Evolutionary conservation across 345 rosid species (phyloP), one percentile per base, ranked within the genome.

Genomic region (Aethionema arabicum): DNA sequence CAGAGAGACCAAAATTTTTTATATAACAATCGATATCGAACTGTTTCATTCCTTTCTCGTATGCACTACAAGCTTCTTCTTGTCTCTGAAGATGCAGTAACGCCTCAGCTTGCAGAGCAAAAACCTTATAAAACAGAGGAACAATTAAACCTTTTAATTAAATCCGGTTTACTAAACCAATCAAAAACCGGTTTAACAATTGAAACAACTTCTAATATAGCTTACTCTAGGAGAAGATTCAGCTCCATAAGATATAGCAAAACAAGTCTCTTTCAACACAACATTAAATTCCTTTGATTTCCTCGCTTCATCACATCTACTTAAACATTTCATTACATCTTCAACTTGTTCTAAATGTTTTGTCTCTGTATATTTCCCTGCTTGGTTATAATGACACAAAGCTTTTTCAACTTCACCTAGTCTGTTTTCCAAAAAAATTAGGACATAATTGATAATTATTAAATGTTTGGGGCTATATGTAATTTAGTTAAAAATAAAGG

Each of bases 351-450:
- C 74, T 55, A 74, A 38, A 13, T 83, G 84, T 67, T 69, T 68
- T 8, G 65, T 15, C 31, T 76, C 71, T 7, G 73, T 40, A 47
- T 53, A 52, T 32, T 52, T 50, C 6, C 81, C 84, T 16, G 85
- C 76, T 36, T 69, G 62, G 38, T 69, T 67, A 70, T 80, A 88
- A 56, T 81, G 89, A 73, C 65, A 15, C 61, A 83, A 53, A 37
- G 95, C 84, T 63, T 79, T 80, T 38, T 78, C 89, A 68, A 79
- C 79, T 49, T 77, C 85, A 54, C 95, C 95, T 52, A 88, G 56
- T 56, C 95, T 87, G 73, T 16, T 33, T 0, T 10, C n/a, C n/a
- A 5, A 44, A 21, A 11, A 10, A 44, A 5, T 7, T n/a, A 60
- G 53, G 62, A 46, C 43, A 33, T 11, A 38, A 12, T 56, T 13